A percentile compares a stretch with the other conserved stretches of the same genome.
These are phyloP conservation scores for Malus domestica DNA, from an alignment of 306 rosid genomes.

Conservation along the genomic window ASM211411v1 NC_041799.1:34992001-34992500, in stretches of 20 bases:
- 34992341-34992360: constrained; percentile 14
- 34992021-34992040: constrained; percentile 21
- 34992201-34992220: constrained; percentile 36
- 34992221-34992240: constrained; percentile 33
- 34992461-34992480: too few relatives aligned
- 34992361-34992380: constrained; percentile 57
- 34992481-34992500: too few relatives aligned
- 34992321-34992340: constrained; percentile 52
- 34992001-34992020: constrained; percentile 20
- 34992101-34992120: constrained; percentile 54
- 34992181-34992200: constrained; percentile 60
- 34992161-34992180: constrained; percentile 54
- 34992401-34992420: constrained; percentile 48
- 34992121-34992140: constrained; percentile 55
- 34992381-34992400: constrained; percentile 40
- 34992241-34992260: neutral
- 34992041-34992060: constrained; percentile 14
- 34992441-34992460: neutral
- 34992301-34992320: constrained; percentile 23
- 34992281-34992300: neutral
- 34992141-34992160: constrained; percentile 61
- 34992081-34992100: constrained; percentile 27
- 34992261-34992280: neutral
- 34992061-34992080: neutral
- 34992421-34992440: constrained; percentile 37